Evolutionary conservation across 2,329 filamentous ascomycete genomes (phyloP).

Genomic region (Aureobasidium vineae): DNA sequence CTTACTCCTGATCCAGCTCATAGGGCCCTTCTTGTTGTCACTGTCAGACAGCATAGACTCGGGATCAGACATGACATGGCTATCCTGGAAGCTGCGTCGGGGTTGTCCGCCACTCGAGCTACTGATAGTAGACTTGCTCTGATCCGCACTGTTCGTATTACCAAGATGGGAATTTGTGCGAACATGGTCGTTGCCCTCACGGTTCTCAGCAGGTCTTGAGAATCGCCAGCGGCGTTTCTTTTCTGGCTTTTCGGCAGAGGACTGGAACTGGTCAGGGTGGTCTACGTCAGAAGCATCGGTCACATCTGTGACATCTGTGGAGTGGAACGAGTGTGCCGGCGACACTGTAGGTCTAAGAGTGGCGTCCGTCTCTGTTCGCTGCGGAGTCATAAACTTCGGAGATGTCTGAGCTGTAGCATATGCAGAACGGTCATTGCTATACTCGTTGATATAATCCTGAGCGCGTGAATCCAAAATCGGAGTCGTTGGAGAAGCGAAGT

Average conservation of each 20-base stretch:
- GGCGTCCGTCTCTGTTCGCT: constrained; percentile 59
- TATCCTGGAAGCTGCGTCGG: constrained; percentile 23
- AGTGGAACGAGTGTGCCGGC: constrained; percentile 73
- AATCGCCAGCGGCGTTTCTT: constrained; percentile 74
- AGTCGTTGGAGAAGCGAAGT: constrained; percentile 36
- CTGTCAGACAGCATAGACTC: constrained; percentile 25
- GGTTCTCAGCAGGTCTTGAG: constrained; percentile 42
- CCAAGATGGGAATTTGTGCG: constrained; percentile 19
- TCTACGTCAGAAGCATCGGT: constrained; percentile 76
- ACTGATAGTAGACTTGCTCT: constrained; percentile 28
- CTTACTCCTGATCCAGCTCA: constrained; percentile 65
- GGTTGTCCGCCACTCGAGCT: constrained; percentile 13
- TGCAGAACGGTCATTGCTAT: constrained; percentile 41
- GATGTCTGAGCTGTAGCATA: constrained; percentile 40
- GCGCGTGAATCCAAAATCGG: constrained; percentile 31
- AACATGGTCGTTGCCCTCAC: constrained; percentile 23
- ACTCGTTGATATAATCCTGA: constrained; percentile 33
- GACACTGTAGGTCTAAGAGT: constrained; percentile 67
- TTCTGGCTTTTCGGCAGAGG: constrained; percentile 57
- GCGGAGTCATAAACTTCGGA: constrained; percentile 62
- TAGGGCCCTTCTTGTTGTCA: constrained; percentile 50
- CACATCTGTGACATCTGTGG: constrained; percentile 70
- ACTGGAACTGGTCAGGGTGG: constrained; percentile 60
- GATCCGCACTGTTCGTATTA: constrained; percentile 25
- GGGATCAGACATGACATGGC: constrained; percentile 18